phyloP scores from a whole-genome alignment of 192 early-diverging fungal genomes.

The Backusella tarrabulga region DNA sequence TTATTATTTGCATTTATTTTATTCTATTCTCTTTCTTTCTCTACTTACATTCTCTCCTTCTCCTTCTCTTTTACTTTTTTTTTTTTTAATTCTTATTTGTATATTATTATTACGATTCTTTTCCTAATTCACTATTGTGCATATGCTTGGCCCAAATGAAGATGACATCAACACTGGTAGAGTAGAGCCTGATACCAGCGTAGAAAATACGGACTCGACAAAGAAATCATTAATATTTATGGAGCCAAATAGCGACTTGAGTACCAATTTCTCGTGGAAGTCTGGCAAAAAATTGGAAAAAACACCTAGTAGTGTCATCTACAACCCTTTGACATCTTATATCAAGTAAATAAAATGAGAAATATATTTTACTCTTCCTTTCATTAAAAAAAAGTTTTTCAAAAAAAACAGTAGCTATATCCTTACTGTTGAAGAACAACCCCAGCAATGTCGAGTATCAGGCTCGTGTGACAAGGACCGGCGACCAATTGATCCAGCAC shows the following conservation, averaged over 20 bases:
- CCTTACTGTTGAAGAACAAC: constrained; percentile 8
- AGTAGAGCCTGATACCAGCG: neutral
- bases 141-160: neutral
- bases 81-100: neutral
- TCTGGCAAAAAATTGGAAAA: neutral
- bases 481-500: constrained; percentile 74
- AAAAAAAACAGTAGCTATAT: neutral
- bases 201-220: neutral
- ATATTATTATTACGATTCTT: neutral
- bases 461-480: constrained; percentile 44
- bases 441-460: constrained; percentile 11
- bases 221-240: neutral
- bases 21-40: neutral
- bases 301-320: neutral
- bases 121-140: neutral
- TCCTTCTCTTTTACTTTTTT: neutral
- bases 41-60: neutral
- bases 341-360: neutral
- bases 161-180: neutral
- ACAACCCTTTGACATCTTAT: neutral
- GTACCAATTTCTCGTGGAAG: neutral
- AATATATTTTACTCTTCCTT: neutral
- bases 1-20: neutral
- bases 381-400: neutral
- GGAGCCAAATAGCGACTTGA: constrained; percentile 1